Conservation (phyloP, 768 basidiomycete genomes). For the Auricularia sp. region DNA sequence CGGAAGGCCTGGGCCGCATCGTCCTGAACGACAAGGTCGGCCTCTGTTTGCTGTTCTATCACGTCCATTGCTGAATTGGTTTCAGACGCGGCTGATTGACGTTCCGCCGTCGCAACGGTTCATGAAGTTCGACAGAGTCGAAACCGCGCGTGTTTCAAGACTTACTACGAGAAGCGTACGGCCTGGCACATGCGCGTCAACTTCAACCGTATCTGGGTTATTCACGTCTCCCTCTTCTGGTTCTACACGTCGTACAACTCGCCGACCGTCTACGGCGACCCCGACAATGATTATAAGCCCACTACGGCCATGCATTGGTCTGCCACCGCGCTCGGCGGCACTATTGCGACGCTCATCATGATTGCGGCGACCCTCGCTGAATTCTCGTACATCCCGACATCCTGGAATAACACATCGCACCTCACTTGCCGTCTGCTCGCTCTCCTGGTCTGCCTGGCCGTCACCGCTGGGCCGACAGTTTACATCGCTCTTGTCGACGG, state of each 20-base stretch:
- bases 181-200: slow-evolving; percentile 96
- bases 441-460: too few relatives aligned
- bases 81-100: slow-evolving; percentile 80
- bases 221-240: slow-evolving; percentile 90
- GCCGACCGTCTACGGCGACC: slow-evolving; percentile 65
- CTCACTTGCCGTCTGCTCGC: too few relatives aligned
- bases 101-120: slow-evolving; percentile 85
- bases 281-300: slow-evolving; percentile 32
- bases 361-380: too few relatives aligned
- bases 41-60: too few relatives aligned
- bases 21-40: slow-evolving; percentile 76
- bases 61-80: too few relatives aligned
- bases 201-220: slow-evolving; percentile 99
- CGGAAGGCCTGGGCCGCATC: slow-evolving; percentile 92
- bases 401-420: too few relatives aligned
- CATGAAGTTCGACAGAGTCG: slow-evolving; percentile 93
- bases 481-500: too few relatives aligned
- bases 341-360: too few relatives aligned
- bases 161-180: slow-evolving; percentile 94
- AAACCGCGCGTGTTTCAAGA: slow-evolving; percentile 97
- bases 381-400: too few relatives aligned
- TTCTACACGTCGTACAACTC: slow-evolving; percentile 95
- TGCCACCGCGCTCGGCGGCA: too few relatives aligned
- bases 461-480: too few relatives aligned
- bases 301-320: slow-evolving; percentile 84